phyloP scores from a whole-genome alignment of 768 basidiomycete genomes.

The Lyophyllum atratum region DNA sequence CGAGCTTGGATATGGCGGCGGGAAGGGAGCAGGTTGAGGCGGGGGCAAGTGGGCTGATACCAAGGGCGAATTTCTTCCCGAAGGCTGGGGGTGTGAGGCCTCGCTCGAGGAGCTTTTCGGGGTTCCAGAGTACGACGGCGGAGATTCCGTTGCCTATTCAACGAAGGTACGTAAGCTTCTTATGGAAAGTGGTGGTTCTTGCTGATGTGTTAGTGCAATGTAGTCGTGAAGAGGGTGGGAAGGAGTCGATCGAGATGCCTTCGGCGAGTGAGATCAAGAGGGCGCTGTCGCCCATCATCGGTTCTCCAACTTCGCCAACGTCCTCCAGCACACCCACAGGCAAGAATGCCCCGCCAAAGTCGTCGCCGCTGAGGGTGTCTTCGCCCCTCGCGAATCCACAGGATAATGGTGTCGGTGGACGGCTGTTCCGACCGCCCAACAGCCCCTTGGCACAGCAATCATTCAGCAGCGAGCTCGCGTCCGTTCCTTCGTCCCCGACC shows the following conservation, averaged over 20 bases:
- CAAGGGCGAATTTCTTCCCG: slow-evolving; percentile 67
- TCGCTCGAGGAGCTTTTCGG: slow-evolving; percentile 77
- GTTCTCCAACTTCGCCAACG: slow-evolving; percentile 17
- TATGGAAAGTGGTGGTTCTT: slow-evolving; percentile 1
- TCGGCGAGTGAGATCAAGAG: slow-evolving; percentile 22
- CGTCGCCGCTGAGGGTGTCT: slow-evolving; percentile 17
- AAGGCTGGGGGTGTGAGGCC: slow-evolving; percentile 55
- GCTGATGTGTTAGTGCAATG: neutral
- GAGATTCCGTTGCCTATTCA: slow-evolving; percentile 32
- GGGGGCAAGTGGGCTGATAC: slow-evolving; percentile 35
- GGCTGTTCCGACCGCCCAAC: slow-evolving; percentile 30
- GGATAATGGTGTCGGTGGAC: neutral
- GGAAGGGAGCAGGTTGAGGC: neutral
- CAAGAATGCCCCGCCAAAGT: slow-evolving; percentile 14
- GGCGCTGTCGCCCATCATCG: slow-evolving; percentile 21
- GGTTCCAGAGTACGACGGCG: slow-evolving; percentile 47
- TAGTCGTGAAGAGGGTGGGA: slow-evolving; percentile 29
- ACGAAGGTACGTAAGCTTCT: slow-evolving; percentile 26
- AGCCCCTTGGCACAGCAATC: slow-evolving; percentile 37
- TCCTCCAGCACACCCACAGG: slow-evolving; percentile 8
- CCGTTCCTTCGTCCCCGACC: slow-evolving; percentile 22
- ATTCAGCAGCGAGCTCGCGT: slow-evolving; percentile 3
- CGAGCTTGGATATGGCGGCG: slow-evolving; percentile 7
- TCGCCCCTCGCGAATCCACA: slow-evolving; percentile 10
- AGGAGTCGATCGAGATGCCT: slow-evolving; percentile 18